A percentile compares a stretch with the other conserved stretches of the same genome.
Conservation (phyloP, 2,329 filamentous ascomycete species). For the Ceratocystis papillata region DNA sequence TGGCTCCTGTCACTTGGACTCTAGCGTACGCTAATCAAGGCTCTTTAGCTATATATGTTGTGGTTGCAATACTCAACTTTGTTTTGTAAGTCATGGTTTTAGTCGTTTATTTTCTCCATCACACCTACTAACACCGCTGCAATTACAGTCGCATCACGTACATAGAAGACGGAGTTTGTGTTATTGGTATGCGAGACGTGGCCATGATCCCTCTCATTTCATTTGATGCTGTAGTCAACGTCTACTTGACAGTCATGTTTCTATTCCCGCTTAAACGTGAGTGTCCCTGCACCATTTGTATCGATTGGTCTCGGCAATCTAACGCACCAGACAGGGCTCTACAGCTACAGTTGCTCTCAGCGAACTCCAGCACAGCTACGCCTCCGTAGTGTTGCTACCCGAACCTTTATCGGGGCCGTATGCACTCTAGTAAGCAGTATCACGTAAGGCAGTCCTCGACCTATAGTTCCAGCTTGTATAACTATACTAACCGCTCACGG, state of each 20-base stretch:
- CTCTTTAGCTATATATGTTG: constrained; percentile 33
- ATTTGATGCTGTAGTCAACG: constrained; percentile 51
- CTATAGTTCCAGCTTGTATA: not conserved
- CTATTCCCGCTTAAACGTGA: constrained; percentile 48
- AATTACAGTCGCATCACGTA: constrained; percentile 43
- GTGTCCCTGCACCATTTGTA: constrained; percentile 23
- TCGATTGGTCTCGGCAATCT: not conserved
- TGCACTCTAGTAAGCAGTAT: constrained; percentile 49
- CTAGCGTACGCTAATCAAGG: not conserved
- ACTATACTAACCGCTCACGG: constrained; percentile 9
- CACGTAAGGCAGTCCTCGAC: constrained; percentile 35
- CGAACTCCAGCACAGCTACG: constrained; percentile 35
- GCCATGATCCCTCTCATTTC: constrained; percentile 51
- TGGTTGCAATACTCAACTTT: constrained; percentile 48
- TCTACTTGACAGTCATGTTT: constrained; percentile 54
- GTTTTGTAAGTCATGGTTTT: constrained; percentile 40
- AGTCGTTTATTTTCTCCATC: no score
- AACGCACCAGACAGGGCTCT: constrained; percentile 36
- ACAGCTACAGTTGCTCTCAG: constrained; percentile 42
- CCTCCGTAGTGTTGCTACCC: constrained; percentile 43
- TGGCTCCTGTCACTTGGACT: not conserved
- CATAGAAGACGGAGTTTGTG: constrained; percentile 45
- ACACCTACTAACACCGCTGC: not conserved
- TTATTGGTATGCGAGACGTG: constrained; percentile 49
- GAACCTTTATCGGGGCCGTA: constrained; percentile 49